Percentiles rank a stretch among this genome's conserved stretches.
Conservation (phyloP, 2,329 filamentous ascomycete species). For the Penicillium sp. region DNA sequence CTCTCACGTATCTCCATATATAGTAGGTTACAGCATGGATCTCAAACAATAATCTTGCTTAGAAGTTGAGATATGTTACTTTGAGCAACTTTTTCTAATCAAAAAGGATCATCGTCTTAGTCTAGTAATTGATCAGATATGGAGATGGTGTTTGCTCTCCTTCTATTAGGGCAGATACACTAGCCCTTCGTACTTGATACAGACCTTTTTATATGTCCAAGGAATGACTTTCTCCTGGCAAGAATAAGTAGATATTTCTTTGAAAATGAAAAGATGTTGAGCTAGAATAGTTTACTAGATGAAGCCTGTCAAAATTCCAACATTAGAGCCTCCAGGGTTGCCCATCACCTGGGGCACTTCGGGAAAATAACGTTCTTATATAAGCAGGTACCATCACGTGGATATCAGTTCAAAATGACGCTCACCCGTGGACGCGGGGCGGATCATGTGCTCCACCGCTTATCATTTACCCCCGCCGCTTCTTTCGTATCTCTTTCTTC, state of each 20-base stretch:
- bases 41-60: no score
- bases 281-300: background rate
- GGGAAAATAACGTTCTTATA: background rate
- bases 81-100: no score
- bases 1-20: no score
- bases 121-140: background rate
- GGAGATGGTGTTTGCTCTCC: background rate
- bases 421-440: constrained; percentile 27
- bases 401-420: constrained; percentile 2
- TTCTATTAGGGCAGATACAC: background rate
- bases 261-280: background rate
- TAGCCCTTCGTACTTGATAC: background rate
- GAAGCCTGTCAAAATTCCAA: background rate
- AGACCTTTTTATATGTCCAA: background rate
- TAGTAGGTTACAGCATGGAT: no score
- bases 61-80: no score
- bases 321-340: no score
- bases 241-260: background rate
- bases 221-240: background rate
- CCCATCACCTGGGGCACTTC: no score
- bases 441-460: constrained; percentile 31
- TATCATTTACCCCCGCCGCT: constrained; percentile 19
- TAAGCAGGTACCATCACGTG: background rate
- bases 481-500: background rate
- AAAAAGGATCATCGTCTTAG: no score